Base-by-base conservation (phyloP, 2,329 filamentous ascomycete genomes). In the Paraconiothyrium brasiliense region DNA sequence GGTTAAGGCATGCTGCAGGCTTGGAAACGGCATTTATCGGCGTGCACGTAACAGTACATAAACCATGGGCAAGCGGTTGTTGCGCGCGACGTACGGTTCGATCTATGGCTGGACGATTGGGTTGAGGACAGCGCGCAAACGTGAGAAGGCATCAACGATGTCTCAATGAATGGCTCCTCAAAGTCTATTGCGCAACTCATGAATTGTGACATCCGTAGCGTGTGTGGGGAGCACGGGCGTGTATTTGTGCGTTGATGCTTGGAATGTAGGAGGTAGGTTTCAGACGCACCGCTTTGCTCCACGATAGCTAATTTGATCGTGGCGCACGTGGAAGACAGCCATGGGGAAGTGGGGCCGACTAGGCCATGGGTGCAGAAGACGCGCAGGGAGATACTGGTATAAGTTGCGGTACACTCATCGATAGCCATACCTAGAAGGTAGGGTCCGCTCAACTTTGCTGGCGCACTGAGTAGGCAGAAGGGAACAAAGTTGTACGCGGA, bases 251-350 rank as follows among this genome's bases (percentile, higher is more conserved):
- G 49, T 57, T 65, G 64, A 68, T 58, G 57, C 64, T 60, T 24
- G 32, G 39, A 32, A 59, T 58, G 66, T 68, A 16, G 32, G 62
- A 68, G 61, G 43, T 59, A 7, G 46, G 67, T 70, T 70, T 70
- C 67, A 68, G 58, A 46, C 60, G 57, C 44, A 54, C 48, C 44
- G n/a, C 35, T 49, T 16, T 47, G 52, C 41, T n/a, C 41, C 9
- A 35, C 27, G 39, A 22, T n/a, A 37, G 20, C 32, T 14, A 20
- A 22, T 20, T 37, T 13, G 32, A 51, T n/a, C 32, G 2, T 34
- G 30, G n/a, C 48, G n/a, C 32, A 35, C 30, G 48, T 37, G 32
- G 32, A 22, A 11, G 16, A 2, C 2, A 51, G 16, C 48, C 14
- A 37, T 20, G 24, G 43, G 51, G 44, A 22, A 54, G 37, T 30